Evolutionary conservation across 169 alveolate species (phyloP), one percentile per base, ranked within the genome.

Genomic region (Besnoitia besnoiti): DNA sequence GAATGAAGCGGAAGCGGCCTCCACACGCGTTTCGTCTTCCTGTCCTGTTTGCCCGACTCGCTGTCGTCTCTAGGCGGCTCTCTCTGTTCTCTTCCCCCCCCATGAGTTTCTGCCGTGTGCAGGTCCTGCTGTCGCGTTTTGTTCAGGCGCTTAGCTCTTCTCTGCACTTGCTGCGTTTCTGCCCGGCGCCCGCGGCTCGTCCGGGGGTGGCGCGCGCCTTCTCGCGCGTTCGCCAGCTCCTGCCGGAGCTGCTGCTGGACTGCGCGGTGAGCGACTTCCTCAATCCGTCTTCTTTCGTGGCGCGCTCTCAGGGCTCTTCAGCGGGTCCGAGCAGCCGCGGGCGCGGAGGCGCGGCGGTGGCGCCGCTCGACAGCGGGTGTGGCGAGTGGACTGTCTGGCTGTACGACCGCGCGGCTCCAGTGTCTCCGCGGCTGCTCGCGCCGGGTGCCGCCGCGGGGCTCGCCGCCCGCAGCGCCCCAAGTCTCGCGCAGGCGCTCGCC

Each of bases 371-470:
- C 44, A 73, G 82, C 46, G 82, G 82, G 27, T 73, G 82, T 73
- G 82, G 82, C 39, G 82, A 73, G 46, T 73, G 82, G 82, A 27
- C 82, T n/a, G 82, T 73, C n/a, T 73, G 82, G 82, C 82, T 73
- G 39, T n/a, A 7, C 24, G 82, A 73, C 46, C 5, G 82, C 82
- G 4, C 5, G 82, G 82, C 44, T 3, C 44, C 16, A 42, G 44
- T 42, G 39, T n/a, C 82, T 16, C 47, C n/a, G 47, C 39, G 39
- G 82, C 82, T 39, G 19, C 46, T 73, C 3, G 27, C 82, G 3
- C 46, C 82, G 39, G 82, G 82, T 42, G 82, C 46, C 82, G 82
- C 82, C 5, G 39, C 82, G 46, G 82, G 27, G 47, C 46, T 73
- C 12, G 82, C 39, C 16, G 39, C 46, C 39, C 82, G 82, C 16